Base-by-base conservation (phyloP, 2,329 filamentous ascomycete genomes). In the Gaeumannomyces sp. region DNA sequence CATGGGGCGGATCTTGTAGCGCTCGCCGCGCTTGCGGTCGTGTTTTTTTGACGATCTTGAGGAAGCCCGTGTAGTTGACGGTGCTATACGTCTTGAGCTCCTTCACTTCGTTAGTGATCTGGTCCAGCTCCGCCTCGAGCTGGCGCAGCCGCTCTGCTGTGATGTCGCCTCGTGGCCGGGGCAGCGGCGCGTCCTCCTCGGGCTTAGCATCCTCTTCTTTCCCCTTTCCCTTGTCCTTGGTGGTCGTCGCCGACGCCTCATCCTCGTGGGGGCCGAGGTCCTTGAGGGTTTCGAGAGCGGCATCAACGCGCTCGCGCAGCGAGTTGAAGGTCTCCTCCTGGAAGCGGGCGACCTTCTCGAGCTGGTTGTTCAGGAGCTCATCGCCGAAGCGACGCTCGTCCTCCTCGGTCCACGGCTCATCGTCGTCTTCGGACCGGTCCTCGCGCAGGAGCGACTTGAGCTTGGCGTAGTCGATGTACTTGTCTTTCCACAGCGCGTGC, bases 1-100 rank as follows among this genome's bases (percentile, higher is more conserved):
- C 80, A 98, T 88, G 33, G 95, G 93, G 29, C 92, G 88, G 70
- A 98, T 90, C 75, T 89, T 92, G 81, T 98, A 98, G 64, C 88
- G 85, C 69, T 88, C 84, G 65, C 93, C 93, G 69, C 94, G 86
- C 79, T 94, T 96, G 70, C 95, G 91, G 78, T 99, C 95, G 78
- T 99, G 95, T 80, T 99, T 99, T n/a, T 87, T 99, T 99, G 65
- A 93, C 93, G 61, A 96, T 96, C 83, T 99, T 99, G 74, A 97
- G 85, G 78, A 98, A 97, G 61, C 93, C 95, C 7, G 95, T 97
- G 77, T 97, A 99, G 80, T 99, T 99, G 80, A 97, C 89, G 69
- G 89, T 91, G 77, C 92, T 95, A 79, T 95, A 99, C 76, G 92
- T 95, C 78, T 97, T 95, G 70, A 99, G 84, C 80, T 96, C 91